Evolutionary conservation across 2,329 filamentous ascomycete species (phyloP), one percentile per base, ranked within the genome.

Genomic region (Penicillium polonicum): DNA sequence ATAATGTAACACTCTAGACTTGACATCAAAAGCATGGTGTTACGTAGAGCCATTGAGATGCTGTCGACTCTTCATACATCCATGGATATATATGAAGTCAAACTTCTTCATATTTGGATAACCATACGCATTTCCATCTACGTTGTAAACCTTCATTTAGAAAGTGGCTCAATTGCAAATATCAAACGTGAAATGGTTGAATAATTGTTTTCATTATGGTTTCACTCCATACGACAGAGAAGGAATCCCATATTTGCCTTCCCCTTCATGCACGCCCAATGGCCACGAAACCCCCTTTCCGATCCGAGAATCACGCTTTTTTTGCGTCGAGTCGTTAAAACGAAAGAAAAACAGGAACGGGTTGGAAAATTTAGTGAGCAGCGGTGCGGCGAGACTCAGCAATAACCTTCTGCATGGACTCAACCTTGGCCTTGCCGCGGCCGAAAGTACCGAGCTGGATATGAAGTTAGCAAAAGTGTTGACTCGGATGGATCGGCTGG

Each of bases 361-460:
- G 58, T 59, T 57, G 61, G 59, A 54, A 55, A 55, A 52, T 79
- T 84, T 88, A 89, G 82, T 88, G 86, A 80, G 49, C 87, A 65
- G 64, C 63, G 64, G 86, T 82, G 77, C 88, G 85, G 82, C 93
- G 92, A 78, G 92, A 88, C 85, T 97, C 94, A 75, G 93, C 91
- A 78, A 99, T 99, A 81, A 99, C 90, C 76, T 91, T 88, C 83
- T 92, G 91, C 83, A 99, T 91, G 85, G 97, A 93, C 79, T 99
- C 94, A 72, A 99, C 94, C 93, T 99, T 99, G 80, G 86, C 88
- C 93, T 99, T 99, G 77, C 93, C 93, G 81, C 94, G 93, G 77
- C 91, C 90, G 82, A 97, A 97, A 73, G 94, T 97, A 79, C 94
- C 94, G 85, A 99, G 92, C 89, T 94, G 67, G 50, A 65, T 13